phyloP scores from a whole-genome alignment of 208 protist species.

The Acanthamoeba royreba region DNA sequence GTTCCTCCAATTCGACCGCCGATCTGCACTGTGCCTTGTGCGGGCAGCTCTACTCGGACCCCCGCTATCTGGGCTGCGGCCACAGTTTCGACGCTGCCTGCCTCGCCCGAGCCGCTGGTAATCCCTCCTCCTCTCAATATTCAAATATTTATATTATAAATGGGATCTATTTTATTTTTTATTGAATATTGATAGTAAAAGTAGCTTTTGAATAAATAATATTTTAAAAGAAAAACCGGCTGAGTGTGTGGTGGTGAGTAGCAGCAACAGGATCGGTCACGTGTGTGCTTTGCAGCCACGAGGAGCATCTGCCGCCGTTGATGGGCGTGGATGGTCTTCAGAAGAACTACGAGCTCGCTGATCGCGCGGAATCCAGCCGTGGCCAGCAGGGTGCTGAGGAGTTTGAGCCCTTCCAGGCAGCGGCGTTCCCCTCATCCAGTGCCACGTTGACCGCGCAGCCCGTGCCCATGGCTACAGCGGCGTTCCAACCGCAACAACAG shows the following conservation, averaged over 20 bases:
- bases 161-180: too few relatives aligned
- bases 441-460: too few relatives aligned
- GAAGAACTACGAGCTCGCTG: constrained; percentile 3
- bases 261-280: neutral
- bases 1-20: neutral
- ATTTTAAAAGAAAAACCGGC: too few relatives aligned
- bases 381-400: neutral
- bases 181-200: too few relatives aligned
- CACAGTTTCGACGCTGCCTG: neutral
- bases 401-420: neutral
- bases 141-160: too few relatives aligned
- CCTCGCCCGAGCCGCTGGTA: neutral
- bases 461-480: too few relatives aligned
- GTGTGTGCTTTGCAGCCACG: neutral
- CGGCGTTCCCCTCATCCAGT: too few relatives aligned
- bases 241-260: neutral
- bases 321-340: neutral
- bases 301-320: neutral
- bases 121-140: neutral
- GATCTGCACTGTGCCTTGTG: neutral
- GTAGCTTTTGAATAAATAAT: neutral
- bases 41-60: neutral
- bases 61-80: neutral
- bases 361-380: neutral
- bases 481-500: too few relatives aligned